Conservation (phyloP, 352 stramenopile species). For the Pythium volutum region DNA sequence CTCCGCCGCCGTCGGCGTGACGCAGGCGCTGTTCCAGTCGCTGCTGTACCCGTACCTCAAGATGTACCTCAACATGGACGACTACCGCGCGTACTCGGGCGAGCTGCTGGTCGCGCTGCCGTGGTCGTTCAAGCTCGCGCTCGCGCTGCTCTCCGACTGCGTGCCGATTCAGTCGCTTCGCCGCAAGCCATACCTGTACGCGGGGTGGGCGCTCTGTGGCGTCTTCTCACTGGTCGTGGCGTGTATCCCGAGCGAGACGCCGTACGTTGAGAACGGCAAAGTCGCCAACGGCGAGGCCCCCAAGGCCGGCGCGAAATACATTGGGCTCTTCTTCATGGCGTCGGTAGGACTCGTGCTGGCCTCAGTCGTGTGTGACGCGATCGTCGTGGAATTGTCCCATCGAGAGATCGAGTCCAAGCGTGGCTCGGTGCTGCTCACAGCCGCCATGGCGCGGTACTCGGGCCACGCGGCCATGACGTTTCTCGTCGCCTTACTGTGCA, state of each 20-base stretch:
- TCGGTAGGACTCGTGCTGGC: conserved; percentile 48
- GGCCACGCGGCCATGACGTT: conserved; percentile 42
- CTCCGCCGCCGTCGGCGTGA: conserved; percentile 45
- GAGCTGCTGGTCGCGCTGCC: conserved; percentile 54
- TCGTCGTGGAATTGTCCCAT: conserved; percentile 45
- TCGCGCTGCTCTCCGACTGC: conserved; percentile 50
- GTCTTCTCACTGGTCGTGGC: conserved; percentile 44
- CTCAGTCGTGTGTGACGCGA: conserved; percentile 40
- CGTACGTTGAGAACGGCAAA: conserved; percentile 36
- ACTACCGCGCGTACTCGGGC: conserved; percentile 52
- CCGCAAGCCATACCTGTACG: conserved; percentile 48
- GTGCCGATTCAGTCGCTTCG: conserved; percentile 40
- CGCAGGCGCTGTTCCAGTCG: conserved; percentile 54
- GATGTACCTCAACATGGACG: conserved; percentile 70
- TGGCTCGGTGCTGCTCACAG: conserved; percentile 28
- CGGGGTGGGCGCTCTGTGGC: conserved; percentile 45
- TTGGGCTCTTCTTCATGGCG: conserved; percentile 47
- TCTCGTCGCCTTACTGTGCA: conserved; percentile 51
- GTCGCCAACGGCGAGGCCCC: conserved; percentile 40
- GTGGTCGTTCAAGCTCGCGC: conserved; percentile 55
- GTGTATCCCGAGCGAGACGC: conserved; percentile 29
- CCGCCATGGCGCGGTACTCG: conserved; percentile 36
- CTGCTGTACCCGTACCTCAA: conserved; percentile 69
- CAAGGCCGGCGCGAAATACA: conserved; percentile 38
- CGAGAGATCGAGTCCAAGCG: conserved; percentile 13